Evolutionary conservation across 2,329 filamentous ascomycete genomes (phyloP), one percentile per base, ranked within the genome.

Genomic region (Trichoderma cornu-damae): DNA sequence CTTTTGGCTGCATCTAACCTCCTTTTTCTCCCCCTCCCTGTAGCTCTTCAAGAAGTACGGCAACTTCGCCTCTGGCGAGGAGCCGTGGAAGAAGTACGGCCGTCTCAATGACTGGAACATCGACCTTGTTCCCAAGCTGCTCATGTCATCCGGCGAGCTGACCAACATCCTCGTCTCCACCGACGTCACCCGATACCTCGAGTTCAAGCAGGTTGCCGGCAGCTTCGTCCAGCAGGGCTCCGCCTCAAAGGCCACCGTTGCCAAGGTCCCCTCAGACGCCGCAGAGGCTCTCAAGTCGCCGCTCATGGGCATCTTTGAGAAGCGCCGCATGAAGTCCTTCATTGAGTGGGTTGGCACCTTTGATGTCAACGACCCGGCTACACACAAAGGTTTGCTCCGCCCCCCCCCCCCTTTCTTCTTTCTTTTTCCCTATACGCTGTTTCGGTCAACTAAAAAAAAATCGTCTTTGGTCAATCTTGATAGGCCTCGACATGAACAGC

Each of bases 41-140:
- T 60, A 95, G 90, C 88, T 99, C 67, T 97, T 96, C 84, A 96
- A 94, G 80, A 95, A 92, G 75, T 95, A 96, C 74, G 89, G 90
- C 73, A 94, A 94, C 79, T 89, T 85, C 71, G 73, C 77, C 60
- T 72, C 81, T 61, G 89, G 88, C 66, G 87, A 91, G 70, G 89
- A 96, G 80, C 92, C 93, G 64, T 97, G 94, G 94, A 93, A 95
- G 81, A 92, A 96, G 76, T 97, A 96, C 74, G 93, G 93, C 67
- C 88, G 94, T 60, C 80, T 86, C 72, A 96, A 96, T 77, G 93
- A 97, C 82, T 99, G 94, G 94, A 97, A 96, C 81, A 95, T 99
- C 75, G 95, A 99, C 72, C 83, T 99, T 61, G 92, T 99, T 48
- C 93, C 94, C 65, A 99, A 99, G 82, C 87, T 99, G 69, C 84